Evolutionary conservation across 192 early-diverging fungal species (phyloP), one percentile per base, ranked within the genome.

Genomic region (Linnemannia exigua): DNA sequence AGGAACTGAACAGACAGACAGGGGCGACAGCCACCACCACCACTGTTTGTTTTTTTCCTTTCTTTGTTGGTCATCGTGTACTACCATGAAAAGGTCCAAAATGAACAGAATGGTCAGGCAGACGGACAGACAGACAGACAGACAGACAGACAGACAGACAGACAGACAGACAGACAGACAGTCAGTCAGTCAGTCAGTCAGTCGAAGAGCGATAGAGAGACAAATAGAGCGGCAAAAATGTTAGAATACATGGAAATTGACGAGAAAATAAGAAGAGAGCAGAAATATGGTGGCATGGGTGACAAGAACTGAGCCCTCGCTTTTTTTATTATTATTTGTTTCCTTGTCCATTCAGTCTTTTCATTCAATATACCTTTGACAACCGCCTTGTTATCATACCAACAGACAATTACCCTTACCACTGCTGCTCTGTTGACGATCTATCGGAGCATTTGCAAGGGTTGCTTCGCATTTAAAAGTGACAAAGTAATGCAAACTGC

Each of bases 11-110:
- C 25, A 61, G 58, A 28, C 11, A 12, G 31, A 14, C 14, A 63
- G 58, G 31, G 58, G 31, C 14, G 58, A 63, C 58, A 33, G 14
- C 28, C 58, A 63, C 58, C 58, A 11, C 52, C 52, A 54, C 51
- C 50, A 22, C 36, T n/a, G 16, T 48, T 9, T 25, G 19, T 71
- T 71, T 70, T 46, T 22, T 46, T 33, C 25, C 41, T 71, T 71
- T 71, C 41, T n/a, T 38, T 71, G 37, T 71, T 71, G 70, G 25
- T 44, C 70, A 69, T 38, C 70, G 20, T 71, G 70, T 46, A 46
- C 70, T 38, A 46, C 25, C n/a, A 71, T 38, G 66, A 20, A 19
- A 36, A 0, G 6, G 37, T 15, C 36, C 33, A 41, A 41, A 38
- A 41, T 41, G 36, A 41, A 69, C 20, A 38, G 36, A n/a, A 14